A percentile compares a stretch with the other conserved stretches of the same genome.
Conservation (phyloP, 768 basidiomycete species). For the Tylopilus sp. region DNA sequence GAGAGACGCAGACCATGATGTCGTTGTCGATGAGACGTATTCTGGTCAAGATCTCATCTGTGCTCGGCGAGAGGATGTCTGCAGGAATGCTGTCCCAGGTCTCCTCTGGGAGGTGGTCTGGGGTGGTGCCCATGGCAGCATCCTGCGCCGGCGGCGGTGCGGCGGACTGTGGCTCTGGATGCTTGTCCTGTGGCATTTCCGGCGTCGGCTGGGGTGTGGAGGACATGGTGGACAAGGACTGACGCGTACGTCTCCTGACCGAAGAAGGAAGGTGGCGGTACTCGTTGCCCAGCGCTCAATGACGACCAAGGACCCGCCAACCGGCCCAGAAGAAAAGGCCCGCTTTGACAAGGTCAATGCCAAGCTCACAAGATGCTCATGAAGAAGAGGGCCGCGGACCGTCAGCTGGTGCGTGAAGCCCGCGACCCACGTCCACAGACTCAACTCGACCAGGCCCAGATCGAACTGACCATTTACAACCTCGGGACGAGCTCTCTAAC, state of each 20-base stretch:
- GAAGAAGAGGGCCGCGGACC: constrained; percentile 73
- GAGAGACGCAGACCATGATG: constrained; percentile 62
- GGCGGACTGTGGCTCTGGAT: constrained; percentile 39
- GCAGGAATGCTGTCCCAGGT: constrained; percentile 90
- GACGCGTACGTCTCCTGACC: constrained; percentile 28
- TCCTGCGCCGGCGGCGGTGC: constrained; percentile 33
- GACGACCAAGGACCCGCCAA: constrained; percentile 39
- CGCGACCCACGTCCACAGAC: not conserved
- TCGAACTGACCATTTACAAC: constrained; percentile 77
- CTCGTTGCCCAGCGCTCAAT: too few species aligned
- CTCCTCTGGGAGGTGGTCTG: constrained; percentile 70
- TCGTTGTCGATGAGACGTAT: constrained; percentile 96
- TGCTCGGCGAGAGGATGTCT: constrained; percentile 71
- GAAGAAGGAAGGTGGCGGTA: constrained; percentile 27
- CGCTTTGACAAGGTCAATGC: constrained; percentile 72
- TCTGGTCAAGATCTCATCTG: constrained; percentile 87
- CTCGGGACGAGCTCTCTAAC: constrained; percentile 73
- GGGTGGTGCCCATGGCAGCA: constrained; percentile 67
- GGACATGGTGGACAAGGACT: constrained; percentile 41
- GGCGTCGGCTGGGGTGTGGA: constrained; percentile 55
- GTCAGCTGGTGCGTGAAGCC: constrained; percentile 57
- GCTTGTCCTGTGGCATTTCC: constrained; percentile 45
- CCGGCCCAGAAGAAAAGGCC: constrained; percentile 63
- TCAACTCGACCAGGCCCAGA: constrained; percentile 51
- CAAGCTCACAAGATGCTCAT: constrained; percentile 69